These are phyloP conservation scores for Sisymbrium irio DNA, from an alignment of 345 rosid species.

Conservation along the genomic window DNA sequence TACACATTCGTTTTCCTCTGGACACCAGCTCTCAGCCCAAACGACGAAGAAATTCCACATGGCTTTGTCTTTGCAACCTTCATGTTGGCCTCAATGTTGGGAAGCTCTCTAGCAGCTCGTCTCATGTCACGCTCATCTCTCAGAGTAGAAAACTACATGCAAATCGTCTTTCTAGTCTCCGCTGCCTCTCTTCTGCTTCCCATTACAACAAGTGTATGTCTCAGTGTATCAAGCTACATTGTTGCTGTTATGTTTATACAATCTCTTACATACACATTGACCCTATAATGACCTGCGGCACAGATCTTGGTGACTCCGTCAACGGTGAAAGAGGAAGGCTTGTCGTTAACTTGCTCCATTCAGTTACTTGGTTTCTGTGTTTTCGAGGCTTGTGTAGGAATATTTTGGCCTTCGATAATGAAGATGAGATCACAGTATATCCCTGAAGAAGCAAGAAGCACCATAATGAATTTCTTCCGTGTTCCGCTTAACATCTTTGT, in stretches of 20 bases:
- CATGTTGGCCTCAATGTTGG: constrained; percentile 97
- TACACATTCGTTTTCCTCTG: constrained; percentile 98
- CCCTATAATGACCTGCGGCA: constrained; percentile 10
- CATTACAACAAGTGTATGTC: constrained; percentile 64
- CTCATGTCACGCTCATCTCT: constrained; percentile 69
- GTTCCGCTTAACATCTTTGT: constrained; percentile 93
- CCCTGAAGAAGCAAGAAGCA: constrained; percentile 98
- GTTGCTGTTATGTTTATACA: not conserved
- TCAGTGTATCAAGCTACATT: not conserved
- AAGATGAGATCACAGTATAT: constrained; percentile 98
- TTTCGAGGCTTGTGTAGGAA: constrained; percentile 90
- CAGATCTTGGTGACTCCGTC: constrained; percentile 74
- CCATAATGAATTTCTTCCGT: constrained; percentile 98
- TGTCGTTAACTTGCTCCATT: constrained; percentile 63
- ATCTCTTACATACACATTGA: not conserved
- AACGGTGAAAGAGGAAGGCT: constrained; percentile 66
- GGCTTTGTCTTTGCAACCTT: constrained; percentile 96
- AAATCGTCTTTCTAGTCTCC: constrained; percentile 71
- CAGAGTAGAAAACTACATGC: constrained; percentile 92
- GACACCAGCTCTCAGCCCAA: constrained; percentile 96
- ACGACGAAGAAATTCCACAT: constrained; percentile 88
- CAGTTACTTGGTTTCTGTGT: constrained; percentile 89
- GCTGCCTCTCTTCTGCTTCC: constrained; percentile 78
- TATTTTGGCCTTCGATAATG: constrained; percentile 99
- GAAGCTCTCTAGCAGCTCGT: constrained; percentile 94